Evolutionary conservation across 768 basidiomycete genomes (phyloP), one percentile per base, ranked within the genome.

Genomic region (Tulasnella sp.): DNA sequence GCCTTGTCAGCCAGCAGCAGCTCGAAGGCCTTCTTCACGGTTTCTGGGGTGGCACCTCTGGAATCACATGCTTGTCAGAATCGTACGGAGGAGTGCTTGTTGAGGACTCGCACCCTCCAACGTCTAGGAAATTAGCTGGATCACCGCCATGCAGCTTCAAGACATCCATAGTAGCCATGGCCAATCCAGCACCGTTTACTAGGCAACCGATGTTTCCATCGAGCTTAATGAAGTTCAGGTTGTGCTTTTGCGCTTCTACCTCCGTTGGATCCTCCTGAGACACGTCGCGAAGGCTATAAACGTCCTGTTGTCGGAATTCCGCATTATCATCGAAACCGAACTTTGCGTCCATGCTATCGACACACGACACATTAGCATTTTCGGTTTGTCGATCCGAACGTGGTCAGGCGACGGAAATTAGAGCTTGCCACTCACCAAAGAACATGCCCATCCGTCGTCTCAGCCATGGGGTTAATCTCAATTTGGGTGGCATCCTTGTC

Each of bases 161-260:
- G n/a, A 98, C 94, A 66, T 99, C 96, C 96, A 99, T 98, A 56
- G 96, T 99, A 35, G 96, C 96, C 96, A 99, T 99, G 49, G 96
- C 96, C 60, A 99, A 74, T 66, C 96, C 96, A 50, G 96, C 96
- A 65, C 96, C 96, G 65, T 99, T 99, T 61, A 99, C 96, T 51
- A 99, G 75, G 73, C 96, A 99, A 27, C 96, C 96, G 59, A 99
- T 83, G 70, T 79, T 86, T 29, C 96, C 96, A 67, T 99, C 96
- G 41, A 99, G 83, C 73, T 99, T 97, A 77, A 98, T 98, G 70
- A 97, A 98, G 75, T 93, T 97, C 67, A 99, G 77, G 68, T 86
- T 84, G 61, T 86, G 87, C 69, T 94, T 87, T 71, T 93, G 92
- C 19, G 96, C 96, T 69, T 96, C 91, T 31, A 99, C 94, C 70